Evolutionary conservation across 495 filamentous ascomycete genomes (phyloP).

Genomic region (Hypoxylon lienhwacheense): DNA sequence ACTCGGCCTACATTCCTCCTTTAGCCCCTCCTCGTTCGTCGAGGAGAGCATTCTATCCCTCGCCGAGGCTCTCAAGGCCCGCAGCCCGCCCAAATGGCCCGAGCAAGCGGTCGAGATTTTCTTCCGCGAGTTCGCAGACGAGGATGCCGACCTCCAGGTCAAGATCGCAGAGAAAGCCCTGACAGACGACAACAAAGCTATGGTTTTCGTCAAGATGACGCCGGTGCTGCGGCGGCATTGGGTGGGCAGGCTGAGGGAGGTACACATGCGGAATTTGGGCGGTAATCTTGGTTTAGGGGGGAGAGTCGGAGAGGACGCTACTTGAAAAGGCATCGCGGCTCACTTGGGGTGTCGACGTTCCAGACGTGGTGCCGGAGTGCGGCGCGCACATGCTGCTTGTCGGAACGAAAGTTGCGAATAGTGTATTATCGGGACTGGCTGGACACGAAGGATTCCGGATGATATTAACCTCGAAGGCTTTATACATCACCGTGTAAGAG

Average conservation of each 20-base stretch:
- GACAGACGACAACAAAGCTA: slow-evolving; percentile 56
- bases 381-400: slow-evolving; percentile 14
- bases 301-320: slow-evolving; percentile 36
- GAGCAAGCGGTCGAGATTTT: slow-evolving; percentile 55
- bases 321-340: slow-evolving; percentile 10
- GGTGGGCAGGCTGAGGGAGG: slow-evolving; percentile 50
- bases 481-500: neutral
- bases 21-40: slow-evolving; percentile 15
- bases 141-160: slow-evolving; percentile 53
- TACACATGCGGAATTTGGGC: slow-evolving; percentile 46
- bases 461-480: slow-evolving; percentile 5
- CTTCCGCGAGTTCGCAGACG: slow-evolving; percentile 51
- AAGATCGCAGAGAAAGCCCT: slow-evolving; percentile 56
- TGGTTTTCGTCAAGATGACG: slow-evolving; percentile 58
- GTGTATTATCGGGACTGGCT: no score
- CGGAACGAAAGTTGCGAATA: neutral
- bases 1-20: slow-evolving; percentile 7
- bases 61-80: slow-evolving; percentile 41
- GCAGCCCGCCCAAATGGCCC: slow-evolving; percentile 41
- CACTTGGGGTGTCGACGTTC: neutral
- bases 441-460: no score
- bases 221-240: slow-evolving; percentile 48
- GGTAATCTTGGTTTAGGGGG: slow-evolving; percentile 32
- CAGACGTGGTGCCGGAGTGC: slow-evolving; percentile 5
- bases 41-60: slow-evolving; percentile 40